A percentile compares a stretch with the other conserved stretches of the same genome.
These are phyloP conservation scores for Magnaporthales sp. DNA, from an alignment of 2,329 filamentous ascomycete species.

Conservation along the genomic window DNA sequence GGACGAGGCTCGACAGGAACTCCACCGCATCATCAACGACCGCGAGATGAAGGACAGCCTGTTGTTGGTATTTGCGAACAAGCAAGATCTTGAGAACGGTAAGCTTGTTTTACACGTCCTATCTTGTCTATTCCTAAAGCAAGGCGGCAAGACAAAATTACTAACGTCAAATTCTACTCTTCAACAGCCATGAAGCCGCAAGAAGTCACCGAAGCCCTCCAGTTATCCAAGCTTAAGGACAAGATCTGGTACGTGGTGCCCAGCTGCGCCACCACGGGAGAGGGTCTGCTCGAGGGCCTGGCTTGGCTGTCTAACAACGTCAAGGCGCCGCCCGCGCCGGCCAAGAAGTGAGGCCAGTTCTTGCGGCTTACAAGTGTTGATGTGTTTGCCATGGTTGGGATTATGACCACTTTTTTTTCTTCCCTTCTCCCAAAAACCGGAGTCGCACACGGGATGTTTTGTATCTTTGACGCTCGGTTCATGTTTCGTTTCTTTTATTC, in stretches of 20 bases:
- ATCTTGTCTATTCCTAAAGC: not conserved
- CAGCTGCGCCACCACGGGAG: conserved; percentile 72
- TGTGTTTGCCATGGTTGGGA: not conserved
- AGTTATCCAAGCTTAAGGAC: conserved; percentile 70
- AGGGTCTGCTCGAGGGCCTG: conserved; percentile 73
- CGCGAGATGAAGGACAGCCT: conserved; percentile 95
- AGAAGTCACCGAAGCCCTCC: conserved; percentile 69
- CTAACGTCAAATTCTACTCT: not conserved
- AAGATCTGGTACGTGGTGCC: conserved; percentile 81
- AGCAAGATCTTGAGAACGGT: conserved; percentile 89
- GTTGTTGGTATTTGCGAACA: conserved; percentile 94
- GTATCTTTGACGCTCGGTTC: not conserved
- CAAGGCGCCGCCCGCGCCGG: conserved; percentile 51
- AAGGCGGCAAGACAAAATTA: not conserved
- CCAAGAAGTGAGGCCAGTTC: conserved; percentile 39
- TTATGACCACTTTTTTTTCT: not conserved
- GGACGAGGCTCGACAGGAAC: conserved; percentile 84
- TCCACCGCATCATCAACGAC: conserved; percentile 96
- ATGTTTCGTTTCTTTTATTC: conserved; percentile 2
- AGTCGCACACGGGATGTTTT: conserved; percentile 6
- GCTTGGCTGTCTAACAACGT: conserved; percentile 81
- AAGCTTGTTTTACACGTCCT: conserved; percentile 18
- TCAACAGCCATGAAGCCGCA: conserved; percentile 64
- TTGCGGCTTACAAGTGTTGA: not conserved
- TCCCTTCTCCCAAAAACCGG: not conserved